These are phyloP conservation scores for Mortierella sp. DNA, from an alignment of 371 early-diverging fungal genomes.

Conservation along the genomic window DNA sequence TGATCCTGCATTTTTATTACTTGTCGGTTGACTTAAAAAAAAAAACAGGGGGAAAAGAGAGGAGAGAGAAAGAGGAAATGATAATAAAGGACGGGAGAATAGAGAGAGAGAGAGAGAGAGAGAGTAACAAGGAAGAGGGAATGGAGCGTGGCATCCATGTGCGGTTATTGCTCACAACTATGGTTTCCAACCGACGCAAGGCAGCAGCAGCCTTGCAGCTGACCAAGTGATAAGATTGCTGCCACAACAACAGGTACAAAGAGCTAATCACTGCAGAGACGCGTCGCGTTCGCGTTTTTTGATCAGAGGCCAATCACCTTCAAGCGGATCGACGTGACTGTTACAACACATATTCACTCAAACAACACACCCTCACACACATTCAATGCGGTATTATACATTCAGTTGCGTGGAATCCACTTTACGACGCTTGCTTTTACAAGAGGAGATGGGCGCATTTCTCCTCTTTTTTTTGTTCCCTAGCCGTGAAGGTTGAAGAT, in stretches of 20 bases:
- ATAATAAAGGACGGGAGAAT: background rate
- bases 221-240: background rate
- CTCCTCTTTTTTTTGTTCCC: background rate
- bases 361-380: no score
- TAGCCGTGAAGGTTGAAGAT: no score
- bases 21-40: background rate
- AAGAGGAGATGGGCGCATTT: no score
- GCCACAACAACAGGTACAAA: background rate
- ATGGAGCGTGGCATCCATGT: background rate
- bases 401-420: no score
- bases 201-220: background rate
- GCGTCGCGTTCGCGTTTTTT: conserved; percentile 7
- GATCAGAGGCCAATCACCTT: background rate
- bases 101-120: conserved; percentile 9
- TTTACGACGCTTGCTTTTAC: no score
- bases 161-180: background rate
- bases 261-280: background rate
- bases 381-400: no score
- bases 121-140: background rate
- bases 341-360: no score
- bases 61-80: background rate
- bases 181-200: background rate
- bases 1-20: background rate
- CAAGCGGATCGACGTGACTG: background rate
- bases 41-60: background rate